phyloP scores from a whole-genome alignment of 768 basidiomycete genomes.

The Mycena amicta region DNA sequence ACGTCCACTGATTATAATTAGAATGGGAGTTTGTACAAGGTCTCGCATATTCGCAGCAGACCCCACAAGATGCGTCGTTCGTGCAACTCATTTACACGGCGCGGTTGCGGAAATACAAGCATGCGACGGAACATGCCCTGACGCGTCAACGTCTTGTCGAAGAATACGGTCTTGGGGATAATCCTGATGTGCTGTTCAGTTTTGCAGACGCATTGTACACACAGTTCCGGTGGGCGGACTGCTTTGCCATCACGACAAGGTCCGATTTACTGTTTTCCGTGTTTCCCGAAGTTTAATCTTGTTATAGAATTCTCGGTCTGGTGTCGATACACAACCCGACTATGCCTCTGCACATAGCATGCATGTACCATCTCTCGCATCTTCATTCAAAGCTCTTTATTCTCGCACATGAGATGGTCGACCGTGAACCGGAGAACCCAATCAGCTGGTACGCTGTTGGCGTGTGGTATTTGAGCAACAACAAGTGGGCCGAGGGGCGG shows the following conservation, averaged over 20 bases:
- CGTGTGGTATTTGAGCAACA: slow-evolving; percentile 88
- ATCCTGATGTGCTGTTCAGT: slow-evolving; percentile 89
- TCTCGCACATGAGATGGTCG: slow-evolving; percentile 94
- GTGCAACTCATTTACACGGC: slow-evolving; percentile 91
- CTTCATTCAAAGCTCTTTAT: slow-evolving; percentile 93
- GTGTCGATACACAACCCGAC: slow-evolving; percentile 88
- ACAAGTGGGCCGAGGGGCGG: slow-evolving; percentile 88
- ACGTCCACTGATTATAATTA: slow-evolving; percentile 31
- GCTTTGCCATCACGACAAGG: slow-evolving; percentile 86
- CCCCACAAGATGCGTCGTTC: slow-evolving; percentile 87
- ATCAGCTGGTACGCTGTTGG: slow-evolving; percentile 99
- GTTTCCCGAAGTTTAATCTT: not conserved
- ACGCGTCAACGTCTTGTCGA: slow-evolving; percentile 79
- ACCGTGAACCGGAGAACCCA: slow-evolving; percentile 89
- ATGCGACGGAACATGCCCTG: slow-evolving; percentile 77
- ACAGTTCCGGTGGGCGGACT: slow-evolving; percentile 92
- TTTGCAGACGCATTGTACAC: slow-evolving; percentile 89
- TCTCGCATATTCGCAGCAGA: slow-evolving; percentile 81
- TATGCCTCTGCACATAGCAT: slow-evolving; percentile 93
- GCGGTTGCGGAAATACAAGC: slow-evolving; percentile 88
- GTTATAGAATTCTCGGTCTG: slow-evolving; percentile 74
- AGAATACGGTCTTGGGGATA: slow-evolving; percentile 84
- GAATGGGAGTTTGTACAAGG: slow-evolving; percentile 96
- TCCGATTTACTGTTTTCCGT: slow-evolving; percentile 28
- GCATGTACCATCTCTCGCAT: slow-evolving; percentile 95